Base-by-base conservation (phyloP, 1,139 yeast genomes). In the Pichia sp. region DNA sequence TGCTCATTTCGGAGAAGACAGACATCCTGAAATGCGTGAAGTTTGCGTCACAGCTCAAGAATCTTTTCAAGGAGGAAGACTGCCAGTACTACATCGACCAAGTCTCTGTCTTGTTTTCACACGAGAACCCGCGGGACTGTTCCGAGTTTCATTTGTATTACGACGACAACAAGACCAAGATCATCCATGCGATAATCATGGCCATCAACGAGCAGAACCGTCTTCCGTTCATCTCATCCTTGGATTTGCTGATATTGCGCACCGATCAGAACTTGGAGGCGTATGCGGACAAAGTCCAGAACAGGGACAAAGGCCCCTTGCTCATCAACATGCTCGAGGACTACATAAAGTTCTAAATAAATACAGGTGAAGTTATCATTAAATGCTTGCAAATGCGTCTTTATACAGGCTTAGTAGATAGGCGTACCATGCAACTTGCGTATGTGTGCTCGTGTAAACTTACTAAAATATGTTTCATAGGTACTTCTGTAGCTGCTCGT, bases 31-130 rank as follows among this genome's bases (percentile, higher is more conserved):
- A 69, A 31, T 76, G 80, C 4, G 67, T 84, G 17, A 62, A 65
- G 27, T 75, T 71, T 58, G 85, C 88, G 1, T 78, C 77, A 58
- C 62, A 67, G 20, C 68, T 86, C 49, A 75, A 78, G 45, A 60
- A 68, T 6, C 65, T 69, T 42, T 80, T 72, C 59, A 66, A 66
- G 51, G 63, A 66, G 27, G 68, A 69, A 17, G 59, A 64, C 2
- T 63, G 69, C 41, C 72, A 58, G 24, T 51, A 57, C 17, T 58
- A 71, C 61, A 56, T 78, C 61, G 67, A 71, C 60, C 75, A 75
- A 47, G 70, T 81, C 0, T 79, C 81, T 30, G 71, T 81, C 5
- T 64, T 83, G 27, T 63, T 83, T 53, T 84, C 85, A 3, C 83
- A 77, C 59, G 75, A 75, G 10, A 72, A 80, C 55, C 84, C 84